A percentile compares a stretch with the other conserved stretches of the same genome.
These are phyloP conservation scores for Solanum sparsipilum DNA, from an alignment of 257 asterid genomes.

Conservation along the genomic window DNA sequence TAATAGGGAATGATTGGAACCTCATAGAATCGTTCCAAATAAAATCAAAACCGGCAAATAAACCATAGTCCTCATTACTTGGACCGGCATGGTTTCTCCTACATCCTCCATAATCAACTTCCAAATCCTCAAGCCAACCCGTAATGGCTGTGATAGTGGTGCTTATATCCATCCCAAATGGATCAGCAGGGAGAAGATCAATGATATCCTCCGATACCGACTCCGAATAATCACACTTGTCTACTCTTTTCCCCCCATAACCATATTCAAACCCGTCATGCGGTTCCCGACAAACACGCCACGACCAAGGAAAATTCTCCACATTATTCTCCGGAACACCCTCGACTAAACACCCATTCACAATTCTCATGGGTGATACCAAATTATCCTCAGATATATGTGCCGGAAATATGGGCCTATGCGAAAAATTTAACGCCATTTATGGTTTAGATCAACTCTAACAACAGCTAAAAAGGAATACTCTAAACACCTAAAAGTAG, in stretches of 20 bases:
- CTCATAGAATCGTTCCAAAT: slow-evolving; percentile 44
- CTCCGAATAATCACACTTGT: slow-evolving; percentile 32
- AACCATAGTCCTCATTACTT: slow-evolving; percentile 30
- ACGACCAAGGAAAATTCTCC: slow-evolving; percentile 33
- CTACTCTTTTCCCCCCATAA: slow-evolving; percentile 26
- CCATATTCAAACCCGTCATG: slow-evolving; percentile 26
- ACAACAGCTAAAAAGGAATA: slow-evolving; percentile 1
- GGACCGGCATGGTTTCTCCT: slow-evolving; percentile 11
- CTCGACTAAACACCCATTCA: slow-evolving; percentile 53
- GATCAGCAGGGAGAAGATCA: slow-evolving; percentile 81
- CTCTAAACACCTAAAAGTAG: neutral
- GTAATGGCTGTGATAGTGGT: slow-evolving; percentile 68
- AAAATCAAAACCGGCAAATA: slow-evolving; percentile 44
- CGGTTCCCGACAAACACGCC: slow-evolving; percentile 19
- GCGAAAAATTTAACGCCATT: slow-evolving; percentile 92
- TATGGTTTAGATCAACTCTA: neutral
- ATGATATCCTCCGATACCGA: slow-evolving; percentile 33
- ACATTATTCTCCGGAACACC: slow-evolving; percentile 43
- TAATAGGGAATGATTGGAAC: slow-evolving; percentile 26
- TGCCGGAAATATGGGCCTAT: slow-evolving; percentile 42
- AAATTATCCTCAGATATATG: slow-evolving; percentile 51
- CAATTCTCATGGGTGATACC: slow-evolving; percentile 54
- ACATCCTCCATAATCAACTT: slow-evolving; percentile 39
- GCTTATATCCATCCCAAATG: slow-evolving; percentile 79
- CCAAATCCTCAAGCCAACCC: slow-evolving; percentile 70